Conservation (phyloP, 2,329 filamentous ascomycete genomes). For the Fusarium illudens region DNA sequence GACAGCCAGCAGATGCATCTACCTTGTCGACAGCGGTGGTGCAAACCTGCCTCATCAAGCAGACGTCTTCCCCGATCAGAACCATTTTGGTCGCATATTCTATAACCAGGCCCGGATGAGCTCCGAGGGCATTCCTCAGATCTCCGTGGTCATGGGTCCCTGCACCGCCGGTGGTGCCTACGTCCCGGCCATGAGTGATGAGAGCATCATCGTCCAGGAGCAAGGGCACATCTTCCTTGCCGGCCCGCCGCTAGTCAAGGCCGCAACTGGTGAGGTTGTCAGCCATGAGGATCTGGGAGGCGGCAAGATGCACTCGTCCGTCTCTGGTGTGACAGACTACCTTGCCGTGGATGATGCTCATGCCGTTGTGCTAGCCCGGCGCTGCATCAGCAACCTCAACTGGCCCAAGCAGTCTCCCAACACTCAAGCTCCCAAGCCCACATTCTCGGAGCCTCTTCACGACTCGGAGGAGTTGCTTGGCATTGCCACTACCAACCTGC, state of each 20-base stretch:
- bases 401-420: constrained; percentile 68
- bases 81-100: constrained; percentile 97
- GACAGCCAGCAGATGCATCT: constrained; percentile 73
- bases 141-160: constrained; percentile 95
- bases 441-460: constrained; percentile 80
- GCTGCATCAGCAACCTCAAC: constrained; percentile 89
- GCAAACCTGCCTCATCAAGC: constrained; percentile 95
- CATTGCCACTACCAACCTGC: constrained; percentile 89
- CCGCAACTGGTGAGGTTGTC: constrained; percentile 92
- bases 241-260: constrained; percentile 92
- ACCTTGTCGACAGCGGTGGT: constrained; percentile 94
- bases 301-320: constrained; percentile 86
- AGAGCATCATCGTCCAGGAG: constrained; percentile 94
- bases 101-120: constrained; percentile 98
- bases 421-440: constrained; percentile 48
- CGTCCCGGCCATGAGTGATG: constrained; percentile 96
- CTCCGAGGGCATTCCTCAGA: constrained; percentile 85
- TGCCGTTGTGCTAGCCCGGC: constrained; percentile 82
- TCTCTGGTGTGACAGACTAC: constrained; percentile 95
- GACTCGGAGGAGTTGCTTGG: constrained; percentile 82
- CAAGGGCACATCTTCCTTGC: constrained; percentile 98
- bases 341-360: constrained; percentile 94
- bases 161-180: constrained; percentile 97
- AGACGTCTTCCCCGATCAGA: constrained; percentile 92
- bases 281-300: constrained; percentile 91